These are phyloP conservation scores for Cocos nucifera DNA, from an alignment of 176 grass and related monocot genomes.

Conservation along the genomic window DNA sequence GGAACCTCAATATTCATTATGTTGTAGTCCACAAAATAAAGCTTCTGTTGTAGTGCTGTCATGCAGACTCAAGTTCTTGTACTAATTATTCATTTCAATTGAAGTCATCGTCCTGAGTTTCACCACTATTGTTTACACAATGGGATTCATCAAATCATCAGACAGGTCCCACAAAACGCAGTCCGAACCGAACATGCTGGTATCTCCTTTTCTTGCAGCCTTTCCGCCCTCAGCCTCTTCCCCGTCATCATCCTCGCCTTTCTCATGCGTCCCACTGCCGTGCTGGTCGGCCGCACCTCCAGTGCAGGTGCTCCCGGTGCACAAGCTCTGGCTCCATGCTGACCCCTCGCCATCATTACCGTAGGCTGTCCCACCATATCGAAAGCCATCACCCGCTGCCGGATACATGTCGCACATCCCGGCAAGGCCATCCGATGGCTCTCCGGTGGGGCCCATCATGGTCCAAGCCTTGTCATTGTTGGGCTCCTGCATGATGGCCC, in stretches of 20 bases:
- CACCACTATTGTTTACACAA: constrained; percentile 9
- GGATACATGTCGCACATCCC: constrained; percentile 17
- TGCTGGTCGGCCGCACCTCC: background rate
- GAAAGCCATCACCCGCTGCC: background rate
- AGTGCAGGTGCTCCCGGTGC: constrained; percentile 34
- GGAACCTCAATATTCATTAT: too few relatives aligned
- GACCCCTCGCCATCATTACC: constrained; percentile 43
- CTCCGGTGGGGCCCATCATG: constrained; percentile 5
- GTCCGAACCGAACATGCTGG: constrained; percentile 45
- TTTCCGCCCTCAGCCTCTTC: constrained; percentile 44
- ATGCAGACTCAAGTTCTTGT: too few relatives aligned
- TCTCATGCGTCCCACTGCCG: background rate
- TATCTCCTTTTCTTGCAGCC: constrained; percentile 15
- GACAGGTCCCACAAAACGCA: constrained; percentile 84
- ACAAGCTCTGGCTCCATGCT: constrained; percentile 59
- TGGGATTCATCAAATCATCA: constrained; percentile 61
- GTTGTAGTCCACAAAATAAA: too few relatives aligned
- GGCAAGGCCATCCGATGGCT: constrained; percentile 15
- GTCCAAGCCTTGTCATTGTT: constrained; percentile 24
- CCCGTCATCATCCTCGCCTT: constrained; percentile 33
- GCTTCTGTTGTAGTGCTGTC: too few relatives aligned
- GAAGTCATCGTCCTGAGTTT: too few relatives aligned
- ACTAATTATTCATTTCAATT: too few relatives aligned
- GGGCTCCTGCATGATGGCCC: constrained; percentile 58
- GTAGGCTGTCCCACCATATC: constrained; percentile 7